A percentile compares a stretch with the other conserved stretches of the same genome.
phyloP scores from a whole-genome alignment of 352 stramenopile genomes.

The Phytopythium boreale region DNA sequence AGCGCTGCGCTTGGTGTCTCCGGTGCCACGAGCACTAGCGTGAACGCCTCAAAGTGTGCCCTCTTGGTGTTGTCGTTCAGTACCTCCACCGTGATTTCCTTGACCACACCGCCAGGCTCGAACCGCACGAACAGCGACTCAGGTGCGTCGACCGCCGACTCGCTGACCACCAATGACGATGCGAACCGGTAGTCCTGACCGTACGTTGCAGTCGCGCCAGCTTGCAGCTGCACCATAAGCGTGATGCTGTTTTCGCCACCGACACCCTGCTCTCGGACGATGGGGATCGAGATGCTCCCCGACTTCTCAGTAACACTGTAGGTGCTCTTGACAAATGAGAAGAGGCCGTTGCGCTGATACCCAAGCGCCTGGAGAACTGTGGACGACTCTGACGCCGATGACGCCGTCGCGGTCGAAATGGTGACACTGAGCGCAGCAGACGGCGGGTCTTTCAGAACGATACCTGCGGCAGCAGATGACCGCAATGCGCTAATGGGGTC shows the following conservation, averaged over 20 bases:
- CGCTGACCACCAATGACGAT: slow-evolving; percentile 19
- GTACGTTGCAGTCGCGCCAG: slow-evolving; percentile 29
- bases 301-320: slow-evolving; percentile 65
- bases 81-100: slow-evolving; percentile 48
- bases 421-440: slow-evolving; percentile 26
- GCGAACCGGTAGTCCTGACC: slow-evolving; percentile 37
- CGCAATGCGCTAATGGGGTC: slow-evolving; percentile 36
- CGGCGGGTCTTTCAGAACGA: slow-evolving; percentile 29
- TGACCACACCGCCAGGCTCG: slow-evolving; percentile 37
- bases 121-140: slow-evolving; percentile 48
- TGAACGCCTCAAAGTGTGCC: slow-evolving; percentile 54
- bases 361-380: slow-evolving; percentile 37
- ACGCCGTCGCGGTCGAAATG: slow-evolving; percentile 13
- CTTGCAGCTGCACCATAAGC: slow-evolving; percentile 37
- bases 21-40: slow-evolving; percentile 28
- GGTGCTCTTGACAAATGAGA: slow-evolving; percentile 47
- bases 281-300: slow-evolving; percentile 29
- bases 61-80: slow-evolving; percentile 42
- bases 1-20: slow-evolving; percentile 21
- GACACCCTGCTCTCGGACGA: slow-evolving; percentile 52
- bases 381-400: slow-evolving; percentile 12
- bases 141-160: neutral
- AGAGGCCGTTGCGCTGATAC: slow-evolving; percentile 62
- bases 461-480: slow-evolving; percentile 11
- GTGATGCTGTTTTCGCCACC: slow-evolving; percentile 26